phyloP scores from a whole-genome alignment of 805 yeast species.

The Maudiozyma saulgeensis region DNA sequence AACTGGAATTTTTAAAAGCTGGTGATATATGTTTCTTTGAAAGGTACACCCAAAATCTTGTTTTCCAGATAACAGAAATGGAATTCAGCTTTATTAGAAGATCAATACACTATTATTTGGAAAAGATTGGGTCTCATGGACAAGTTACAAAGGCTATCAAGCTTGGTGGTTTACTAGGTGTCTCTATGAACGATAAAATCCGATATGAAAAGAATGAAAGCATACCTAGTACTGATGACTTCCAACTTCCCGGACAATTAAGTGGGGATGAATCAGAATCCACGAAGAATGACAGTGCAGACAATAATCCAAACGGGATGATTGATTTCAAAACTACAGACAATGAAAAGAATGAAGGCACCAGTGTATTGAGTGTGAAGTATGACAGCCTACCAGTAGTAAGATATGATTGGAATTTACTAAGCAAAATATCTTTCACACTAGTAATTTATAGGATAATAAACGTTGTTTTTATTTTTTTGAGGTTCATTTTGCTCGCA shows the following conservation, averaged over 20 bases:
- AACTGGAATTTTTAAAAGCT: constrained; percentile 6
- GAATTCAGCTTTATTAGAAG: constrained; percentile 9
- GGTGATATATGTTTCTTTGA: constrained; percentile 6
- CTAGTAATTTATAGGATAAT: neutral
- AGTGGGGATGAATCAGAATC: neutral
- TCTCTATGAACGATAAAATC: constrained; percentile 9
- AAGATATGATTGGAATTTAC: neutral
- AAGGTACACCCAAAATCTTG: constrained; percentile 4
- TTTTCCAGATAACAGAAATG: constrained; percentile 2
- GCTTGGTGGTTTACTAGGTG: constrained; percentile 54
- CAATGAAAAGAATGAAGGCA: neutral
- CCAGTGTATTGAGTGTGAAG: neutral
- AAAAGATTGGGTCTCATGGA: constrained; percentile 34
- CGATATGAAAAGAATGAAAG: neutral
- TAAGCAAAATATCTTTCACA: neutral
- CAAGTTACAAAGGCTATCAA: constrained; percentile 44
- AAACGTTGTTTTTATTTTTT: constrained; percentile 4
- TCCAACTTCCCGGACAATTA: neutral
- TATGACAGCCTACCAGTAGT: neutral
- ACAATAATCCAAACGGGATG: neutral
- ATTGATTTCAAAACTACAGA: neutral
- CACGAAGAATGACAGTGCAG: neutral
- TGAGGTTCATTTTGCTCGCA: constrained; percentile 6
- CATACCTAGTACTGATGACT: neutral
- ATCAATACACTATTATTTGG: constrained; percentile 16